Evolutionary conservation across 1,284 basidiomycete species (phyloP).

Genomic region (Stygiomarasmius scandens): DNA sequence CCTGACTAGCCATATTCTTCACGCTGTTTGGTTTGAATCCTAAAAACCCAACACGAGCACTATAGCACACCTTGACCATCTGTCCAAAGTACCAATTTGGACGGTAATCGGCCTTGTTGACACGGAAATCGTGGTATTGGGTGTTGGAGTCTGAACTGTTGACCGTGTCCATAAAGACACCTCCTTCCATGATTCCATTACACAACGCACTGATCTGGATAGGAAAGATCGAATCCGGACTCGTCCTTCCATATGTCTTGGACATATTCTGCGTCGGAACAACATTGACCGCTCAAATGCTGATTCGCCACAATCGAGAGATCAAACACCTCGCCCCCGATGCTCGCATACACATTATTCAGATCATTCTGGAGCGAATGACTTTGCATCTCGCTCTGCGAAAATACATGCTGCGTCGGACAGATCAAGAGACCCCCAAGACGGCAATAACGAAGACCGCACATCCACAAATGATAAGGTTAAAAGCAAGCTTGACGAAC

Average conservation of each 20-base stretch:
- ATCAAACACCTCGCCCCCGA: constrained; percentile 94
- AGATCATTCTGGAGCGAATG: constrained; percentile 70
- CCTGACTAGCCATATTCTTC: constrained; percentile 65
- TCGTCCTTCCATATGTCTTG: constrained; percentile 80
- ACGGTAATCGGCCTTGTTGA: constrained; percentile 82
- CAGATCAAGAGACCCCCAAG: constrained; percentile 90
- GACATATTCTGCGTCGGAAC: constrained; percentile 77
- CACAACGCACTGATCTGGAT: constrained; percentile 97
- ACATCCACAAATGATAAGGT: constrained; percentile 84
- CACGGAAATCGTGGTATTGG: constrained; percentile 96
- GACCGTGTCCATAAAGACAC: constrained; percentile 78
- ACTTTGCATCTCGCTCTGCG: constrained; percentile 79
- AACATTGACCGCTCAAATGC: constrained; percentile 74
- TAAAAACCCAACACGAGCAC: constrained; percentile 85
- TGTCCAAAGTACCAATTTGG: constrained; percentile 98
- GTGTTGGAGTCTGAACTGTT: constrained; percentile 84
- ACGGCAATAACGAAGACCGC: constrained; percentile 94
- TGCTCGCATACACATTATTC: constrained; percentile 78
- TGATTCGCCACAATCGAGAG: constrained; percentile 60
- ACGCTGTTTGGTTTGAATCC: constrained; percentile 86
- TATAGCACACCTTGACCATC: constrained; percentile 90
- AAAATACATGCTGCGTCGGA: constrained; percentile 92
- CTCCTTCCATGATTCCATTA: constrained; percentile 78
- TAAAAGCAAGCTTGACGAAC: constrained; percentile 91
- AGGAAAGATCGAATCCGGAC: constrained; percentile 86